Evolutionary conservation across 257 asterid genomes (phyloP).

Genomic region (Solanum clarkiae): DNA sequence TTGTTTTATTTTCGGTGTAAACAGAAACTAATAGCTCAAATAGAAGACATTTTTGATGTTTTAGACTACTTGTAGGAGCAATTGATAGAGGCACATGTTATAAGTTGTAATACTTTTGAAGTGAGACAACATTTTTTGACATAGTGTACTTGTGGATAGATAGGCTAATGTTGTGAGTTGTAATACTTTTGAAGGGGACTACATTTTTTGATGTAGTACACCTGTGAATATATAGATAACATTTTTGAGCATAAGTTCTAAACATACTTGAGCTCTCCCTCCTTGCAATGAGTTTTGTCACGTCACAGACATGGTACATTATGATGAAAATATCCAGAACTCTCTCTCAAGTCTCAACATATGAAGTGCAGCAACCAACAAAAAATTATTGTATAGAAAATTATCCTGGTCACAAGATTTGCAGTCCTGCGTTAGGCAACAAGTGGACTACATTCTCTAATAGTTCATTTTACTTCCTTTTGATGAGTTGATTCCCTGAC

Average conservation of each 20-base stretch:
- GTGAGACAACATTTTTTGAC: not conserved
- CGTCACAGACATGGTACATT: not conserved
- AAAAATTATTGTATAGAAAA: not conserved
- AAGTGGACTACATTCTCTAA: not conserved
- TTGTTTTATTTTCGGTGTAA: not conserved
- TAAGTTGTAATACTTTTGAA: not conserved
- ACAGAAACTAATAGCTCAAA: not conserved
- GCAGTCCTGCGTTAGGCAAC: not conserved
- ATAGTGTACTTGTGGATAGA: not conserved
- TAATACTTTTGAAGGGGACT: too few species aligned
- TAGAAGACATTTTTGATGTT: not conserved
- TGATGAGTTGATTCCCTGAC: not conserved
- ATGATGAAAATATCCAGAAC: not conserved
- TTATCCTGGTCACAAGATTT: not conserved
- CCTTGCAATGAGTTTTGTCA: not conserved
- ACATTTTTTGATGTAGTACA: too few species aligned
- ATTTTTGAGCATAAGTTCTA: too few species aligned
- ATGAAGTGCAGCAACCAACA: not conserved
- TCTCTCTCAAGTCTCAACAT: not conserved
- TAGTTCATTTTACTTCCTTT: not conserved
- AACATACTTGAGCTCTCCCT: not conserved
- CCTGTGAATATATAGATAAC: too few species aligned
- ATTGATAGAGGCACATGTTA: not conserved
- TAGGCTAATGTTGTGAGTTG: too few species aligned
- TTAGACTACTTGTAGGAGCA: not conserved